Conservation (phyloP, 768 basidiomycete species). For the Amanita pseudoporphyria region DNA sequence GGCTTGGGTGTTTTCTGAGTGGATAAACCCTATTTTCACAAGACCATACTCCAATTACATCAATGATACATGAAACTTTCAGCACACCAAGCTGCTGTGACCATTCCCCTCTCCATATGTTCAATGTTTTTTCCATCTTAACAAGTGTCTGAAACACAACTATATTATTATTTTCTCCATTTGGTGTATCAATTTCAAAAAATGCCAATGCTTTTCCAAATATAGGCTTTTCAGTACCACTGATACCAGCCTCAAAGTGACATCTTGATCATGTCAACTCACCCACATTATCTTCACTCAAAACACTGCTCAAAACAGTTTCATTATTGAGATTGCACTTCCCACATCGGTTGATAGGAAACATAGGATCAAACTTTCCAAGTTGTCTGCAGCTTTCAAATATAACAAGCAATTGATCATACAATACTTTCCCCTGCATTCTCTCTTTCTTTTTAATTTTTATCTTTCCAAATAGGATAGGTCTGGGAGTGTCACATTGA, state of each 20-base stretch:
- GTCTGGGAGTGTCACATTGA: too few relatives aligned
- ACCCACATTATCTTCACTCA: background rate
- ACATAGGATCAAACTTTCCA: too few relatives aligned
- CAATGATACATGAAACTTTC: background rate
- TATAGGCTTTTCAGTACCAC: background rate
- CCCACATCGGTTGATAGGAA: too few relatives aligned
- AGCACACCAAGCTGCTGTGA: background rate
- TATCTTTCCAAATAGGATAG: constrained; percentile 2
- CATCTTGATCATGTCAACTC: background rate
- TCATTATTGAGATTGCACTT: too few relatives aligned
- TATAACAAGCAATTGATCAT: too few relatives aligned
- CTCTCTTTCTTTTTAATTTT: background rate
- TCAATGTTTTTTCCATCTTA: constrained; percentile 1
- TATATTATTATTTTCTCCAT: background rate
- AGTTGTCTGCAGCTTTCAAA: too few relatives aligned
- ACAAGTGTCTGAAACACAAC: background rate
- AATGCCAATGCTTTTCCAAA: constrained; percentile 1
- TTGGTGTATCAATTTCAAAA: background rate
- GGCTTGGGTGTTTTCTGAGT: background rate
- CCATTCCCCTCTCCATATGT: constrained; percentile 1
- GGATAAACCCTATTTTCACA: background rate
- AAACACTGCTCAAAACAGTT: too few relatives aligned
- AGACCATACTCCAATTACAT: background rate
- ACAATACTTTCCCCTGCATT: too few relatives aligned
- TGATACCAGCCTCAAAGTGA: background rate